Conservation (phyloP, 1,284 basidiomycete species). For the Ustilago sp. region DNA sequence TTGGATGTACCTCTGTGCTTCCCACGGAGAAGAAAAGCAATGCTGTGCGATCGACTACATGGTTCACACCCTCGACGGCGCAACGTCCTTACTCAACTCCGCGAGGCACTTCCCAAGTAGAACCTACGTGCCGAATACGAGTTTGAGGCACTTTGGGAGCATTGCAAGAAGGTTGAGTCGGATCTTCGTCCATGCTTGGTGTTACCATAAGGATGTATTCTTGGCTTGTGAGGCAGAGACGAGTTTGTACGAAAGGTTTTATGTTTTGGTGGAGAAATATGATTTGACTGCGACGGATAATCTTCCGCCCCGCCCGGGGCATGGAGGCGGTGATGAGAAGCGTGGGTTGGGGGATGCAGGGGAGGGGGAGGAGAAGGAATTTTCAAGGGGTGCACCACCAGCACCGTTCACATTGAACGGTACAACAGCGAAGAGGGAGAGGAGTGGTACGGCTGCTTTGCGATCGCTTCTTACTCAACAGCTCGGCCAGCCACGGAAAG, state of each 20-base stretch:
- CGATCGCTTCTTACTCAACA: slow-evolving; percentile 28
- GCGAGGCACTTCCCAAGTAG: slow-evolving; percentile 82
- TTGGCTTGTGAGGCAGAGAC: slow-evolving; percentile 90
- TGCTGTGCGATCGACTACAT: slow-evolving; percentile 99
- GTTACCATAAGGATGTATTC: slow-evolving; percentile 82
- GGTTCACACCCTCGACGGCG: slow-evolving; percentile 91
- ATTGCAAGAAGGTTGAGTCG: slow-evolving; percentile 88
- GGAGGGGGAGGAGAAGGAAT: slow-evolving; percentile 13
- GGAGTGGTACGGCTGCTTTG: slow-evolving; percentile 34
- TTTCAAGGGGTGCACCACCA: slow-evolving; percentile 20
- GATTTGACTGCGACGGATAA: slow-evolving; percentile 73
- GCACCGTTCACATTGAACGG: slow-evolving; percentile 23
- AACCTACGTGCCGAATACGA: slow-evolving; percentile 75
- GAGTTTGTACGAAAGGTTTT: slow-evolving; percentile 89
- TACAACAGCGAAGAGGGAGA: slow-evolving; percentile 34
- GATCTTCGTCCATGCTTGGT: slow-evolving; percentile 93
- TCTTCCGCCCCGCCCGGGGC: slow-evolving; percentile 36
- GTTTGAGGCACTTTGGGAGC: slow-evolving; percentile 86
- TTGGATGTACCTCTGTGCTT: slow-evolving; percentile 95
- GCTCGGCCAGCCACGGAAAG: not conserved
- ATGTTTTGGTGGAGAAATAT: slow-evolving; percentile 83
- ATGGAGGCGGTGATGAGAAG: not conserved
- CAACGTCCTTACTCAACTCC: slow-evolving; percentile 91
- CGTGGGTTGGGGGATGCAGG: not conserved
- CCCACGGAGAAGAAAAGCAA: slow-evolving; percentile 74